These are phyloP conservation scores for Verbascum thapsus DNA, from an alignment of 257 asterid genomes.

Conservation along the genomic window DNA sequence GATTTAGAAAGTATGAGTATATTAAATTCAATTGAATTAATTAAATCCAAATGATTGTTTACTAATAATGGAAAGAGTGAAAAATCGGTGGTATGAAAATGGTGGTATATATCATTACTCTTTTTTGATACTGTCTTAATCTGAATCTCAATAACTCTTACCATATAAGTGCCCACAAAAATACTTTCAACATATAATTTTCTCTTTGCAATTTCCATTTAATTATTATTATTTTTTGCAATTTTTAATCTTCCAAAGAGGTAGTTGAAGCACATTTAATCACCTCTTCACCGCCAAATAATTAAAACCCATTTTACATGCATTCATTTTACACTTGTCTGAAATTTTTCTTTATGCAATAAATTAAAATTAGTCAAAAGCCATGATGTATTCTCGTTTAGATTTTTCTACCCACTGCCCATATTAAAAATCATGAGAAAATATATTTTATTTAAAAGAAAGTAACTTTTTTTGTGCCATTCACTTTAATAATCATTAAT, in stretches of 20 bases:
- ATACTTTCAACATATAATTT: no score
- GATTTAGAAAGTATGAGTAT: no score
- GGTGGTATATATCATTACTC: no score
- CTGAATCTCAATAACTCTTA: no score
- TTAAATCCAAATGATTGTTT: no score
- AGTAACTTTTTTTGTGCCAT: conserved; percentile 23
- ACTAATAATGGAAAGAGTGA: no score
- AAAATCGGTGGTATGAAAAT: no score
- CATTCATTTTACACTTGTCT: conserved; percentile 31
- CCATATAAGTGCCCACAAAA: no score
- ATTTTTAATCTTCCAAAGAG: conserved; percentile 10
- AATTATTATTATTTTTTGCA: neutral
- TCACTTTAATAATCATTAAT: conserved; percentile 16
- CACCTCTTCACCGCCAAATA: neutral
- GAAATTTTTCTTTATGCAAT: conserved; percentile 13
- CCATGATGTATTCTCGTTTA: conserved; percentile 3
- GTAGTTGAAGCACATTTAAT: conserved; percentile 33
- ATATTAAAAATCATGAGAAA: neutral
- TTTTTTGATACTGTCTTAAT: no score
- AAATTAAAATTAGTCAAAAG: conserved; percentile 16
- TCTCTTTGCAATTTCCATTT: no score
- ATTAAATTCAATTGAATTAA: no score
- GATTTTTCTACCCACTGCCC: conserved; percentile 16
- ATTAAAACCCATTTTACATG: conserved; percentile 10
- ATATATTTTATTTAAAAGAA: neutral